Evolutionary conservation across 345 rosid genomes (phyloP).

Genomic region (Zanthoxylum bungeanum): DNA sequence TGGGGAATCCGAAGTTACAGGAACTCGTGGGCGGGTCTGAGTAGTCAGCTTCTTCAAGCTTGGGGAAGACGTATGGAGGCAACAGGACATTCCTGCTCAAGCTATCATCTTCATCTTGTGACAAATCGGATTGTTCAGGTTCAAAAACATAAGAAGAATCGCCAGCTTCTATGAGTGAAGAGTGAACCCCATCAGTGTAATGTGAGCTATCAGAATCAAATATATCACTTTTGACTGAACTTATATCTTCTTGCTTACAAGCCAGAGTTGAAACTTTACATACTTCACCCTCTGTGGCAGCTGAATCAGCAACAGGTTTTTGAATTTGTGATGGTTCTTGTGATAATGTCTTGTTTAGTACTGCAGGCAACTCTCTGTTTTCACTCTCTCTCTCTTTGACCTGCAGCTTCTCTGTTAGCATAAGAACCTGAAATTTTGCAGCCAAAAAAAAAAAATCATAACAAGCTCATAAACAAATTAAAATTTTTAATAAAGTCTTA

Average conservation of each 20-base stretch:
- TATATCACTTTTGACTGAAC: constrained; percentile 43
- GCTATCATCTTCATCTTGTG: constrained; percentile 58
- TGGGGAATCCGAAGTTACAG: constrained; percentile 41
- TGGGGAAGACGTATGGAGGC: constrained; percentile 34
- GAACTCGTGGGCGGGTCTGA: constrained; percentile 38
- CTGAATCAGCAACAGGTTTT: constrained; percentile 24
- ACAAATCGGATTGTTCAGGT: constrained; percentile 49
- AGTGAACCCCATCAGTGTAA: constrained; percentile 45
- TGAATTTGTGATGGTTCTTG: constrained; percentile 14
- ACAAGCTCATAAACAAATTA: too few species aligned
- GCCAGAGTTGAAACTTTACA: constrained; percentile 20
- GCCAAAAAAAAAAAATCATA: too few species aligned
- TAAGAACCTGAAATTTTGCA: constrained; percentile 47
- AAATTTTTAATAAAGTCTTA: too few species aligned
- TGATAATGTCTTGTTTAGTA: constrained; percentile 11
- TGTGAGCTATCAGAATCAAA: constrained; percentile 54
- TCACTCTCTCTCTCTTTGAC: constrained; percentile 22
- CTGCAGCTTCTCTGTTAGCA: constrained; percentile 40
- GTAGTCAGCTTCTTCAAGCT: constrained; percentile 44
- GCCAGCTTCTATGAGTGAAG: constrained; percentile 41
- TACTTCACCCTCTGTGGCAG: constrained; percentile 29
- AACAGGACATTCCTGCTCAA: constrained; percentile 34
- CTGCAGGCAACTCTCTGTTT: constrained; percentile 17
- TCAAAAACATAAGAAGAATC: constrained; percentile 45
- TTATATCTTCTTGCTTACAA: constrained; percentile 45